A percentile compares a stretch with the other conserved stretches of the same genome.
phyloP scores from a whole-genome alignment of 208 protist genomes.

The Trypanosoma cruzi region DNA sequence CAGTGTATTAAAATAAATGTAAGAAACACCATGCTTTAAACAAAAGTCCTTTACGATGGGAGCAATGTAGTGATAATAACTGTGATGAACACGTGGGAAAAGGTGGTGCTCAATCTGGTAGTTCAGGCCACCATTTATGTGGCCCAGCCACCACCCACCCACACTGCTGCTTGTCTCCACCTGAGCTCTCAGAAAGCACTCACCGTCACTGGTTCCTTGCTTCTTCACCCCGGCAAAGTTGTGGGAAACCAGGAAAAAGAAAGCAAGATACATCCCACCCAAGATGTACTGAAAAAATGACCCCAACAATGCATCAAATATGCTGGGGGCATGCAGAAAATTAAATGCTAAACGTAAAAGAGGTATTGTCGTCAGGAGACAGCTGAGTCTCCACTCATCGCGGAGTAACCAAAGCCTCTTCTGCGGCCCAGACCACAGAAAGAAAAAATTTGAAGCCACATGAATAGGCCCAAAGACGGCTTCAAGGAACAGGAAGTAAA shows the following conservation, averaged over 20 bases:
- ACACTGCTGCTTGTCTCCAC: conserved; percentile 78
- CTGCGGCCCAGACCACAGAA: conserved; percentile 52
- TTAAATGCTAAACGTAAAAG: conserved; percentile 58
- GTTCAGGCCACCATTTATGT: conserved; percentile 85
- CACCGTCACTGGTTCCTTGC: conserved; percentile 42
- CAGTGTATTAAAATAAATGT: conserved; percentile 74
- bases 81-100: conserved; percentile 84
- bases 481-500: conserved; percentile 74
- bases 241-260: conserved; percentile 85
- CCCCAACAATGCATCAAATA: conserved; percentile 38
- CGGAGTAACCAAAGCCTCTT: conserved; percentile 57
- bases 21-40: conserved; percentile 60
- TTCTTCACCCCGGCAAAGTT: conserved; percentile 83
- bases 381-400: conserved; percentile 58
- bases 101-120: conserved; percentile 92
- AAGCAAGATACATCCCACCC: conserved; percentile 81
- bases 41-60: conserved; percentile 72
- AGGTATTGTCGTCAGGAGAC: conserved; percentile 56
- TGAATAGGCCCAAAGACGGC: conserved; percentile 73
- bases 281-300: conserved; percentile 67
- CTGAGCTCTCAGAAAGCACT: conserved; percentile 69
- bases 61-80: conserved; percentile 76
- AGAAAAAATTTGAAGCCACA: conserved; percentile 62
- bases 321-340: conserved; percentile 55
- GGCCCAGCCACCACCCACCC: conserved; percentile 73